Conservation (phyloP, 441 rosid species). For the Biscutella laevigata region DNA sequence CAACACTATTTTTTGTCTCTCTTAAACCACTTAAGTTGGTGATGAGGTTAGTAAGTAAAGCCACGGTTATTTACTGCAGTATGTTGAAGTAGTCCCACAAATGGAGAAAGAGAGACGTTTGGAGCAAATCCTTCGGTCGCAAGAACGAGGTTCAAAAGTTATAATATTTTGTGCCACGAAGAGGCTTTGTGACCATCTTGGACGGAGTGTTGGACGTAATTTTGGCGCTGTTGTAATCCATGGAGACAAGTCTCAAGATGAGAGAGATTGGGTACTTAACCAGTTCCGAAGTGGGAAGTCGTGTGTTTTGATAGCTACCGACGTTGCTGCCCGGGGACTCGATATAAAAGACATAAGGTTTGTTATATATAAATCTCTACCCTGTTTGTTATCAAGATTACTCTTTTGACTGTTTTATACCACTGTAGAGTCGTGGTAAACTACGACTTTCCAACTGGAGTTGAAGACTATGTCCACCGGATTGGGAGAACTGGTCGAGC, state of each 20-base stretch:
- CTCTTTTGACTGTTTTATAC: conserved; percentile 10
- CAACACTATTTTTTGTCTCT: neutral
- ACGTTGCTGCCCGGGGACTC: conserved; percentile 92
- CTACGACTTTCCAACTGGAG: conserved; percentile 83
- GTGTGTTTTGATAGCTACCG: conserved; percentile 87
- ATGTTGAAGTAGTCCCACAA: conserved; percentile 79
- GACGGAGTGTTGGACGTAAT: conserved; percentile 64
- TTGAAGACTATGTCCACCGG: conserved; percentile 95
- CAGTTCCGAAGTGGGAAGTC: conserved; percentile 78
- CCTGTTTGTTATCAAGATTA: conserved; percentile 1
- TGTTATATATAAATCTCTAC: neutral
- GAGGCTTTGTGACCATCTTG: conserved; percentile 86
- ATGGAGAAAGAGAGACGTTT: conserved; percentile 90
- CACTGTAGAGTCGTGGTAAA: conserved; percentile 74
- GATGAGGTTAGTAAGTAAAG: conserved; percentile 1
- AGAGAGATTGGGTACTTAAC: conserved; percentile 89
- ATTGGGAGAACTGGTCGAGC: conserved; percentile 98
- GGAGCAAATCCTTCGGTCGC: conserved; percentile 81
- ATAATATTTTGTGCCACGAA: conserved; percentile 89
- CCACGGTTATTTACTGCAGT: conserved; percentile 35
- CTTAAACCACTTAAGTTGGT: neutral
- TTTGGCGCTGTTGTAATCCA: conserved; percentile 89
- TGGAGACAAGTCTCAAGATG: conserved; percentile 92
- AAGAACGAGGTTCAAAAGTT: conserved; percentile 82
- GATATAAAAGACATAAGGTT: conserved; percentile 93